These are phyloP conservation scores for Trapa incisa DNA, from an alignment of 345 rosid genomes.

Conservation along the genomic window DNA sequence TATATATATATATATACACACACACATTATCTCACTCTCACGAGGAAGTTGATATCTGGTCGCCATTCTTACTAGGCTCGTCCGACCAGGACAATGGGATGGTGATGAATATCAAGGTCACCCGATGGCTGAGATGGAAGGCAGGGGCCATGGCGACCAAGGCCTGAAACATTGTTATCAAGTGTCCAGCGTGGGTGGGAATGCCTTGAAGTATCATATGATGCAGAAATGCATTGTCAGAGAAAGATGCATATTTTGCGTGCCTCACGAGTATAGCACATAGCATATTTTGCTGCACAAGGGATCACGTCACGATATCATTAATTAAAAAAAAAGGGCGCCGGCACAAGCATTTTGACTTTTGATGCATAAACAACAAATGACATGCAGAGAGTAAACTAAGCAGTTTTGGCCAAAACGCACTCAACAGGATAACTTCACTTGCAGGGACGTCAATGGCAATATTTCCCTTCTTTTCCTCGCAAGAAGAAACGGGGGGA, in stretches of 20 bases:
- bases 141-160: slow-evolving; percentile 20
- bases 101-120: slow-evolving; percentile 15
- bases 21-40: slow-evolving; percentile 13
- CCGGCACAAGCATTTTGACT: too few species aligned
- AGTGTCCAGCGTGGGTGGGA: slow-evolving; percentile 22
- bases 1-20: too few species aligned
- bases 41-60: slow-evolving; percentile 24
- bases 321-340: too few species aligned
- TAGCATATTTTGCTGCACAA: too few species aligned
- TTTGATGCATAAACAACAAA: too few species aligned
- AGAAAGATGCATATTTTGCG: too few species aligned
- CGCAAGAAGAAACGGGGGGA: background rate
- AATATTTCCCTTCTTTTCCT: background rate
- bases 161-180: slow-evolving; percentile 14
- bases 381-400: too few species aligned
- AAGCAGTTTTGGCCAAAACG: background rate
- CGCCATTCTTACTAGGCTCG: slow-evolving; percentile 18
- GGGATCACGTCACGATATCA: too few species aligned
- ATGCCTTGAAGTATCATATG: slow-evolving; percentile 17
- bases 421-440: background rate
- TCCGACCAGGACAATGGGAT: slow-evolving; percentile 15
- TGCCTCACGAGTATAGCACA: too few species aligned
- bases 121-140: slow-evolving; percentile 26
- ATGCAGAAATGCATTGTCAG: slow-evolving; percentile 22
- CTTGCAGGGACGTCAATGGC: background rate